Conservation (phyloP, 352 stramenopile species). For the Phytopythium sindhum region DNA sequence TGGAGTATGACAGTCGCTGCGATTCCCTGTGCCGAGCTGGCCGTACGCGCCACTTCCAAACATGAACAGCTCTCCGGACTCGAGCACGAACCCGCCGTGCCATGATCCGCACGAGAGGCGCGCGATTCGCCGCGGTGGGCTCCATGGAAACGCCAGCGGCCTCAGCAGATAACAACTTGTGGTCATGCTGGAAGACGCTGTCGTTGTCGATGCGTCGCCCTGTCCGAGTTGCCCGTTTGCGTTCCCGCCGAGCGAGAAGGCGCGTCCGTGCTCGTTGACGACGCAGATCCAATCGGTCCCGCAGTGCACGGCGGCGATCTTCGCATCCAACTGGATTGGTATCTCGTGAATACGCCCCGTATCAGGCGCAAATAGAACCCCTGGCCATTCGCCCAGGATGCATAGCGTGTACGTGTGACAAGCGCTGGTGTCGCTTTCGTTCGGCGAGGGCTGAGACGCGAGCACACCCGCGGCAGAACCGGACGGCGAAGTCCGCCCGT, state of each 20-base stretch:
- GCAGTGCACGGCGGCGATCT: conserved; percentile 40
- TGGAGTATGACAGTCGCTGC: conserved; percentile 18
- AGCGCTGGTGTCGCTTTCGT: background rate
- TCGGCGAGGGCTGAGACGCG: background rate
- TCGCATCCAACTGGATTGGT: conserved; percentile 33
- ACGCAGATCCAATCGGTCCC: conserved; percentile 50
- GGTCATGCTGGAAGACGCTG: background rate
- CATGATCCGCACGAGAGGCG: conserved; percentile 46
- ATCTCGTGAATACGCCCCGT: conserved; percentile 31
- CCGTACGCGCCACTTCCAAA: conserved; percentile 66
- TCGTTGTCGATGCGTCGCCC: conserved; percentile 22
- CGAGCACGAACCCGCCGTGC: conserved; percentile 62
- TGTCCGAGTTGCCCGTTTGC: conserved; percentile 63
- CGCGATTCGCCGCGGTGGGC: conserved; percentile 25
- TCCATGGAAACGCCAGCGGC: conserved; percentile 25
- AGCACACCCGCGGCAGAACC: background rate
- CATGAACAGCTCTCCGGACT: conserved; percentile 59
- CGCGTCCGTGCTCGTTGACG: conserved; percentile 38
- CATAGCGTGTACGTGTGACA: conserved; percentile 50
- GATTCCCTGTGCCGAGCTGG: conserved; percentile 38
- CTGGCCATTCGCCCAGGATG: conserved; percentile 39
- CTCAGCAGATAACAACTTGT: conserved; percentile 3
- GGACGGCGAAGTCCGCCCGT: conserved; percentile 2
- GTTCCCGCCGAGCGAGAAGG: conserved; percentile 54
- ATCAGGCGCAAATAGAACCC: conserved; percentile 8